A percentile compares a stretch with the other conserved stretches of the same genome.
phyloP scores from a whole-genome alignment of 345 rosid species.

The Melaleuca quinquenervia region DNA sequence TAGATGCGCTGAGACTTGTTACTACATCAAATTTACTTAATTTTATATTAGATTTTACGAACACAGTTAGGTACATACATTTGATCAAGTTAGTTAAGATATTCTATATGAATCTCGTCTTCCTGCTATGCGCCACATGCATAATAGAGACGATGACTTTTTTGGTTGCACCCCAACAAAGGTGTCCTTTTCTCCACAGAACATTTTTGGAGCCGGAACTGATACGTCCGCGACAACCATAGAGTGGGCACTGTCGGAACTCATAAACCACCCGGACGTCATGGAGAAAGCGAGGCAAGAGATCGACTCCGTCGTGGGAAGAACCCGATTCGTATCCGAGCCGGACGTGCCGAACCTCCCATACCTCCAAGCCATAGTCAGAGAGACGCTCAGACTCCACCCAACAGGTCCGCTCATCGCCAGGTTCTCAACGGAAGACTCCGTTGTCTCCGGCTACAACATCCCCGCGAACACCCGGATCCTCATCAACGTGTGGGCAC shows the following conservation, averaged over 20 bases:
- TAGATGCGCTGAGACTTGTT: no score
- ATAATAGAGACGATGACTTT: background rate
- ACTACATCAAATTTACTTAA: no score
- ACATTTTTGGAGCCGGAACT: slow-evolving; percentile 43
- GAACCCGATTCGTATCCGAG: slow-evolving; percentile 39
- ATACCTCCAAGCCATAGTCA: slow-evolving; percentile 50
- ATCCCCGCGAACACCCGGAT: slow-evolving; percentile 47
- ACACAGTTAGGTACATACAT: background rate
- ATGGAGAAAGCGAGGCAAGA: slow-evolving; percentile 48
- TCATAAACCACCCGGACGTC: slow-evolving; percentile 50
- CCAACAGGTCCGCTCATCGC: slow-evolving; percentile 48
- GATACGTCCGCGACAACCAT: slow-evolving; percentile 40
- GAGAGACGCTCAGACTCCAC: slow-evolving; percentile 63
- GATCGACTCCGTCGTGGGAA: slow-evolving; percentile 46
- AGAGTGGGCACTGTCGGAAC: slow-evolving; percentile 71
- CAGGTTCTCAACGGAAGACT: slow-evolving; percentile 34
- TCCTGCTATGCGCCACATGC: background rate
- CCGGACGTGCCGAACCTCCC: slow-evolving; percentile 44
- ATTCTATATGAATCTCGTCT: background rate
- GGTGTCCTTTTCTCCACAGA: slow-evolving; percentile 5
- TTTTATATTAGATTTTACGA: no score
- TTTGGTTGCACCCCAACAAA: background rate
- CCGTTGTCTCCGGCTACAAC: slow-evolving; percentile 21
- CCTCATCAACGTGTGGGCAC: slow-evolving; percentile 42
- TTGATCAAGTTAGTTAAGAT: background rate